Evolutionary conservation across 1,284 basidiomycete genomes (phyloP), one percentile per base, ranked within the genome.

Genomic region (Apiotrichum porosum): DNA sequence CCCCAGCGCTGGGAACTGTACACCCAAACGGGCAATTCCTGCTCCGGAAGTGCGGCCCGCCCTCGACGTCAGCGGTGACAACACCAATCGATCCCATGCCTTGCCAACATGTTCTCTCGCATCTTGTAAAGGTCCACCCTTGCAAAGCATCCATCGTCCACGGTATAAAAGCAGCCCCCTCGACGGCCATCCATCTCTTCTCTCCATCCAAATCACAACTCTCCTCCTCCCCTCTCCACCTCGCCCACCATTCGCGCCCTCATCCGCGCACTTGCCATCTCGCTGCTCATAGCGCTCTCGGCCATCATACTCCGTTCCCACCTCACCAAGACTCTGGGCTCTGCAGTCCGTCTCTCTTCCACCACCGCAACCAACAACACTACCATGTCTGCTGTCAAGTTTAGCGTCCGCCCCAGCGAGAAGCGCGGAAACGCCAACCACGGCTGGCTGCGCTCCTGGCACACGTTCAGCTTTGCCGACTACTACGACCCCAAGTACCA

Each of bases 371-470:
- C 44, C 15, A 33, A 10, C 14, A 22, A 28, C 24, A 32, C 24
- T 14, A 15, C 24, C 21, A 39, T 40, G 34, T 44, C 52, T 22
- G n/a, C 24, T 4, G 42, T 47, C 42, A 18, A 23, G 17, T 55
- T 55, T 49, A 43, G 32, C 33, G 63, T 43, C 53, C 81, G 86
- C 53, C 78, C 68, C 47, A 87, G 81, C 60, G 64, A 82, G 47
- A 81, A 84, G 39, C 79, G 90, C 35, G 89, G 88, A 9, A 74
- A 85, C 45, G 86, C 85, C 13, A 81, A 94, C 67, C 89, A 91
- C 61, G 76, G 83, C 19, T 97, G 91, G 91, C 77, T 97, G 40
- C 92, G 91, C 76, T 84, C 85, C 1, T 88, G 88, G 78, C 84
- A 88, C 60, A 84, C 86, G 0, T 89, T 87, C 66, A 80, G 81